A percentile compares a stretch with the other conserved stretches of the same genome.
Conservation (phyloP, 1,284 basidiomycete genomes). For the Violaceomyces palustris region DNA sequence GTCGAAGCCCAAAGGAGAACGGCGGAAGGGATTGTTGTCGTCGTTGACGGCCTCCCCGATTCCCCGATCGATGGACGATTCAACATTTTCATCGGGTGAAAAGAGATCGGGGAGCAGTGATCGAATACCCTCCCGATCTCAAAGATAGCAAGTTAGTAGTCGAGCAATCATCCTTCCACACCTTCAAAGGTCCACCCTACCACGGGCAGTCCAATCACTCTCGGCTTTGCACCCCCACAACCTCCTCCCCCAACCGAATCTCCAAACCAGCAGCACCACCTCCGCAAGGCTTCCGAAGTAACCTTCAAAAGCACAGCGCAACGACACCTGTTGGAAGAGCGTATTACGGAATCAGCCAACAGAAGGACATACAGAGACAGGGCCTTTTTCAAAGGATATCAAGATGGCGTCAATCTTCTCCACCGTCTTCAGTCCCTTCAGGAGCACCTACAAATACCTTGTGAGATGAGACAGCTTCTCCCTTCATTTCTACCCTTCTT, state of each 20-base stretch:
- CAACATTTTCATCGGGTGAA: too few species aligned
- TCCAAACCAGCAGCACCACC: too few species aligned
- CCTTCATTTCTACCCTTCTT: background rate
- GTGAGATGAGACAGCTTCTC: slow-evolving; percentile 29
- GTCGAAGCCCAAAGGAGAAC: too few species aligned
- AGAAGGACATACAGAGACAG: background rate
- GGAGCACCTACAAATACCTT: slow-evolving; percentile 44
- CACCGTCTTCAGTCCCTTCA: slow-evolving; percentile 34
- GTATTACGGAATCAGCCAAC: background rate
- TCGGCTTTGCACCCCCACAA: background rate
- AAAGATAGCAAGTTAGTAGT: too few species aligned
- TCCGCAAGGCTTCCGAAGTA: background rate
- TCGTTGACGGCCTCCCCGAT: too few species aligned
- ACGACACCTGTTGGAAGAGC: background rate
- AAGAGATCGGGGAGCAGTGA: too few species aligned
- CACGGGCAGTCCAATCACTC: slow-evolving; percentile 7
- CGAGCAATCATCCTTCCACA: too few species aligned
- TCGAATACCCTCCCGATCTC: too few species aligned
- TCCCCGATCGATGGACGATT: too few species aligned
- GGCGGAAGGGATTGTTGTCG: too few species aligned
- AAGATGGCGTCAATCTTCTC: slow-evolving; percentile 22
- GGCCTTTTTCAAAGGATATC: background rate
- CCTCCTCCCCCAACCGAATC: background rate
- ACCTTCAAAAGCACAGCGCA: background rate
- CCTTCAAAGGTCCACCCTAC: too few species aligned